Conservation (phyloP, 306 rosid genomes). For the Heteromeles arbutifolia region DNA sequence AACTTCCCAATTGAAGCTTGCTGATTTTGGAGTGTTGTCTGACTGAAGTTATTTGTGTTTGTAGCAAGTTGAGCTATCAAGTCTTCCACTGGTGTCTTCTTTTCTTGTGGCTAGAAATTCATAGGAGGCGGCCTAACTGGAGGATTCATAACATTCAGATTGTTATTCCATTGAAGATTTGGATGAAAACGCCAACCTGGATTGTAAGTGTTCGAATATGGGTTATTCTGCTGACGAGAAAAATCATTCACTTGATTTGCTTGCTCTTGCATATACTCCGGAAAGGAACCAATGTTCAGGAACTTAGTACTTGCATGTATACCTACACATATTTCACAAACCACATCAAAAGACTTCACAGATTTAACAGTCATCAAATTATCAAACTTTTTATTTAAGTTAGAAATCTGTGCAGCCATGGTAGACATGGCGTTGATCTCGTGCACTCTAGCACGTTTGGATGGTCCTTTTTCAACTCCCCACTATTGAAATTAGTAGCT, state of each 20-base stretch:
- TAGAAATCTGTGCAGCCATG: neutral
- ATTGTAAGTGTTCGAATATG: neutral
- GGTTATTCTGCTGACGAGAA: neutral
- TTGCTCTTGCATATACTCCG: neutral
- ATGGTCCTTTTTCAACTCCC: neutral
- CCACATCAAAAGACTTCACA: no score
- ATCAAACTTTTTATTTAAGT: neutral
- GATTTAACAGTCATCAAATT: neutral
- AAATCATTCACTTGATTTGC: neutral
- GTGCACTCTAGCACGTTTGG: neutral
- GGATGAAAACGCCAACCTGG: neutral
- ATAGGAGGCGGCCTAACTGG: rapidly evolving
- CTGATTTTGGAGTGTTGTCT: no score
- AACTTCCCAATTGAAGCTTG: no score
- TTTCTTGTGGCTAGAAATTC: neutral
- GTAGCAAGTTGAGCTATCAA: no score
- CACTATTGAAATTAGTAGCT: neutral
- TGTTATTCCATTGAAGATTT: neutral
- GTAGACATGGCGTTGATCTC: neutral
- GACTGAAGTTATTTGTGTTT: no score
- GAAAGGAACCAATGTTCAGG: neutral
- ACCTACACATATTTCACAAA: neutral
- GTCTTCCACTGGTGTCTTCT: no score
- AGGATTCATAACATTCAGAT: neutral
- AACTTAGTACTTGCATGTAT: neutral